Evolutionary conservation across 139 green algal genomes (phyloP), one percentile per base, ranked within the genome.

Genomic region (Closterium sp.): DNA sequence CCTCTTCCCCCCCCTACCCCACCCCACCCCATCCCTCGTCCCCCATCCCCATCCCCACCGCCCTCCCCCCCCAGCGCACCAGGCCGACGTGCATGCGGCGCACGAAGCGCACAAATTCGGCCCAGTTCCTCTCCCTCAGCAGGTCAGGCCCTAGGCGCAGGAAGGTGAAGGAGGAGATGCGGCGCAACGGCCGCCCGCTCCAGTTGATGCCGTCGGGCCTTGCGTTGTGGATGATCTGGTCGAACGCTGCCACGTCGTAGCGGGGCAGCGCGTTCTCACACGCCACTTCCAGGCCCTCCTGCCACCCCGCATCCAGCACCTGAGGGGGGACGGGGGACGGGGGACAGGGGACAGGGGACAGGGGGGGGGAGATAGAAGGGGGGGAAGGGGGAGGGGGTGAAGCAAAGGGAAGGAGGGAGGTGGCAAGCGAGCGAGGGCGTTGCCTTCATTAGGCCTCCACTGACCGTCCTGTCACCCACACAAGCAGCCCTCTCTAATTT

Each of bases 181-280:
- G 89, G 10, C 90, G 66, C 69, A 19, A 28, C 28, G 64, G 66
- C 28, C 33, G 66, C 23, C 97, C 96, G 23, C 93, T 86, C 91
- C 93, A 95, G 94, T 98, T 97, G 32, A 97, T 99, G 94, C 96
- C 98, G 88, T 97, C 98, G 83, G 99, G 97, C 92, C 98, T 96
- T 10, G 96, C 95, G 89, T 99, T 96, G 86, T 88, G 89, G 34
- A 97, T 94, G 8, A 97, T 98, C 66, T 93, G 91, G 34, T 92
- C 88, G 32, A 92, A 91, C 31, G 91, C 91, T 3, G 30, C 91
- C 10, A n/a, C 21, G 87, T 94, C 91, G 93, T 99, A 99, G 66
- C 97, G 96, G 95, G 98, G 97, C 92, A 99, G 94, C 33, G 98
- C 98, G 88, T 99, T 99, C 94, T 99, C 98, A 85, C 98, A 97